Percentiles rank a stretch among this genome's conserved stretches.
phyloP scores from a whole-genome alignment of 1,139 yeast species.

The Lodderomyces jiufengensis region DNA sequence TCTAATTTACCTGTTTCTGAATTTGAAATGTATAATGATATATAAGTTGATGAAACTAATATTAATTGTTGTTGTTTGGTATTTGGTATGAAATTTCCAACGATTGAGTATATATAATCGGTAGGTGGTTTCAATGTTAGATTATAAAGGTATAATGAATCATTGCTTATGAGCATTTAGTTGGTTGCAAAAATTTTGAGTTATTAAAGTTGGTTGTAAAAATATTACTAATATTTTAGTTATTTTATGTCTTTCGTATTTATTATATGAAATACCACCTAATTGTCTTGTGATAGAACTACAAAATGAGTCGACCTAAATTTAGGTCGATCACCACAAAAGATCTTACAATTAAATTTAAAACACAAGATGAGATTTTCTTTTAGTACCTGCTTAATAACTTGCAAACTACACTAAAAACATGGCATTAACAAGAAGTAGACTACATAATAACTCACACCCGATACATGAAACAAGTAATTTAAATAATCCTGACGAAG shows the following conservation, averaged over 20 bases:
- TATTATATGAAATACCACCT: no score
- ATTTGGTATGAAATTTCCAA: constrained; percentile 65
- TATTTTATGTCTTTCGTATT: no score
- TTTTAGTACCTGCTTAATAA: no score
- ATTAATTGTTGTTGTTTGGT: constrained; percentile 60
- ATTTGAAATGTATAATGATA: constrained; percentile 52
- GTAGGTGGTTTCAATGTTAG: constrained; percentile 61
- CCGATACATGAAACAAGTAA: constrained; percentile 24
- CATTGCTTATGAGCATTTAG: constrained; percentile 18
- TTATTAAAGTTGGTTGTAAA: no score
- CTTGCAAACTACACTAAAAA: no score
- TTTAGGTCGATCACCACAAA: no score
- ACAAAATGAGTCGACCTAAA: no score
- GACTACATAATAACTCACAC: constrained; percentile 14
- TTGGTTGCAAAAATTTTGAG: no score
- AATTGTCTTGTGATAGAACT: no score
- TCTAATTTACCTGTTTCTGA: constrained; percentile 53
- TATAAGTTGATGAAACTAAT: constrained; percentile 49
- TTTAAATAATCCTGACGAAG: constrained; percentile 21
- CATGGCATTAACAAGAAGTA: constrained; percentile 29
- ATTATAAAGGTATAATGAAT: constrained; percentile 58
- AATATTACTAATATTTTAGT: no score
- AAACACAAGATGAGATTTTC: no score
- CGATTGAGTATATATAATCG: constrained; percentile 48
- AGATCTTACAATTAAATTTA: no score